A percentile compares a stretch with the other conserved stretches of the same genome.
These are phyloP conservation scores for Colletotrichum somersetense DNA, from an alignment of 2,329 filamentous ascomycete species.

Conservation along the genomic window DNA sequence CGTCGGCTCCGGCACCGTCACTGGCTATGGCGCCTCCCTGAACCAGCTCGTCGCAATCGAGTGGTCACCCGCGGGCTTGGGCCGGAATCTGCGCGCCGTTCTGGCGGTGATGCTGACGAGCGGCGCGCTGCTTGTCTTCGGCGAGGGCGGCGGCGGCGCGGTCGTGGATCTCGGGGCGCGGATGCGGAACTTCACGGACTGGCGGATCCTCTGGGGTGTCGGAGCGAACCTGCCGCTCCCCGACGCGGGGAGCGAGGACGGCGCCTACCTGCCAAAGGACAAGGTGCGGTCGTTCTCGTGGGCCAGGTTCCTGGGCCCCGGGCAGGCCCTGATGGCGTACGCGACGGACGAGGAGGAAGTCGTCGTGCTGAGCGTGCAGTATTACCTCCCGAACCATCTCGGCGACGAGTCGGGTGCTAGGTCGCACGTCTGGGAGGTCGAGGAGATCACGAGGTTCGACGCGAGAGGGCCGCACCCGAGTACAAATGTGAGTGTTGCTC, in stretches of 20 bases:
- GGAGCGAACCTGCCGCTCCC: constrained; percentile 66
- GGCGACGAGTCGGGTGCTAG: constrained; percentile 64
- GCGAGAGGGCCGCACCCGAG: constrained; percentile 59
- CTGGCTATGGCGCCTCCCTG: constrained; percentile 63
- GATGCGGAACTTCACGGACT: constrained; percentile 59
- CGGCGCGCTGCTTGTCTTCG: constrained; percentile 64
- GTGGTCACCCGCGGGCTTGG: constrained; percentile 72
- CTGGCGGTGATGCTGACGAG: constrained; percentile 64
- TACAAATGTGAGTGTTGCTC: constrained; percentile 6
- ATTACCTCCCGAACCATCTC: constrained; percentile 53
- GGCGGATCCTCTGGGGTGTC: constrained; percentile 68
- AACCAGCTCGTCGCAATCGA: constrained; percentile 67
- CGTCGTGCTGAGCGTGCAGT: constrained; percentile 63
- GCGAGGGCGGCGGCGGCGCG: constrained; percentile 54
- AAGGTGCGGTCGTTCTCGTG: constrained; percentile 65
- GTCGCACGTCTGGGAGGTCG: constrained; percentile 62
- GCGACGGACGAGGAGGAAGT: constrained; percentile 63
- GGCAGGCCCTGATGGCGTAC: constrained; percentile 64
- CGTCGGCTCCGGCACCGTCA: constrained; percentile 60
- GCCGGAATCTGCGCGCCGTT: constrained; percentile 65
- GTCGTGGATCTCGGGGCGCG: constrained; percentile 48
- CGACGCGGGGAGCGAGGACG: constrained; percentile 50
- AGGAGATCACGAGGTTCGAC: constrained; percentile 63
- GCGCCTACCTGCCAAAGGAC: constrained; percentile 42
- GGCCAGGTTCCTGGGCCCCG: constrained; percentile 58